Conservation (phyloP, 495 filamentous ascomycete genomes). For the Penicillium roqueforti region DNA sequence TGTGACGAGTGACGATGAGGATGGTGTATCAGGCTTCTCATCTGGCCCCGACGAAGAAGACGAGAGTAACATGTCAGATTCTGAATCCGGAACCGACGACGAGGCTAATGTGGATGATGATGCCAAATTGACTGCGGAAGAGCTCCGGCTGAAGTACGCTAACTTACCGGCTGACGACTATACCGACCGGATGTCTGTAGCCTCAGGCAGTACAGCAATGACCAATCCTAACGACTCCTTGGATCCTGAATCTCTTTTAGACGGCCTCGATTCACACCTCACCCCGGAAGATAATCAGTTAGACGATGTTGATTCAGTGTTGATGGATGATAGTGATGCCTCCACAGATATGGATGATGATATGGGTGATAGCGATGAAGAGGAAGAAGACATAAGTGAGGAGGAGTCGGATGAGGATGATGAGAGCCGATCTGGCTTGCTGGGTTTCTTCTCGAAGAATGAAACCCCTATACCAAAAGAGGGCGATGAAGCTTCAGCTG, state of each 20-base stretch:
- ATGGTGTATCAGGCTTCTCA: slow-evolving; percentile 39
- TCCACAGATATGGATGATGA: slow-evolving; percentile 90
- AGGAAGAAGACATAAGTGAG: neutral
- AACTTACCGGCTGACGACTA: slow-evolving; percentile 46
- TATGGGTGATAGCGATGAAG: slow-evolving; percentile 63
- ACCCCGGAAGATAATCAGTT: slow-evolving; percentile 35
- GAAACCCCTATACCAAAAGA: slow-evolving; percentile 38
- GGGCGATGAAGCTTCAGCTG: slow-evolving; percentile 20
- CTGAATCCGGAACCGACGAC: slow-evolving; percentile 41
- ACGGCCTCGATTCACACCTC: slow-evolving; percentile 25
- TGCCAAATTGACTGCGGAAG: slow-evolving; percentile 71
- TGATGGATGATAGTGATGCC: slow-evolving; percentile 73
- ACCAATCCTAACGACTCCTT: slow-evolving; percentile 15
- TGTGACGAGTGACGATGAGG: slow-evolving; percentile 48
- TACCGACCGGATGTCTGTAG: slow-evolving; percentile 27
- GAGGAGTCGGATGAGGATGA: slow-evolving; percentile 47
- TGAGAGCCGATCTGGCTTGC: slow-evolving; percentile 54
- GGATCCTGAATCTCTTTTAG: slow-evolving; percentile 19
- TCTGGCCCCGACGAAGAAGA: slow-evolving; percentile 42
- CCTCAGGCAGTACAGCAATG: slow-evolving; percentile 18
- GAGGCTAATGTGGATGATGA: slow-evolving; percentile 57
- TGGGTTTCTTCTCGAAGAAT: slow-evolving; percentile 62
- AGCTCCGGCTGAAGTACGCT: slow-evolving; percentile 75
- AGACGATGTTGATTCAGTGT: slow-evolving; percentile 63
- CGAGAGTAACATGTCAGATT: slow-evolving; percentile 68